Conservation (phyloP, 495 filamentous ascomycete species). For the Penicillium malachiteum region DNA sequence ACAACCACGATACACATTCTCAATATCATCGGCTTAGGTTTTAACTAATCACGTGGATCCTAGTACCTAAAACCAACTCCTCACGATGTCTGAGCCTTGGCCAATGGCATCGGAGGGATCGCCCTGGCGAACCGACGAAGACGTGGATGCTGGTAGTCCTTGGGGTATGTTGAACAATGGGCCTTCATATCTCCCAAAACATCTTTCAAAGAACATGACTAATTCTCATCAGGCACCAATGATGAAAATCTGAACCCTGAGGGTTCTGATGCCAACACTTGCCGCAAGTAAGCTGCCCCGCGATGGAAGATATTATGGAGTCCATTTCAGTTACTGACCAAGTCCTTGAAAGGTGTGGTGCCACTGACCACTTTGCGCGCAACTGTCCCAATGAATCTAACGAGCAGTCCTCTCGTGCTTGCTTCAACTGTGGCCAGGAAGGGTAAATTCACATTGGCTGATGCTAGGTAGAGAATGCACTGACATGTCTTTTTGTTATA, state of each 20-base stretch:
- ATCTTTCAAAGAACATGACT: neutral
- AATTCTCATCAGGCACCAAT: neutral
- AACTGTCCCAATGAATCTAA: constrained; percentile 47
- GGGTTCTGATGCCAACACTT: constrained; percentile 26
- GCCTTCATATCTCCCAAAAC: too few relatives aligned
- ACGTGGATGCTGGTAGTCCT: too few relatives aligned
- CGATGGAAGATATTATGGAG: neutral
- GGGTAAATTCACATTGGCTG: constrained; percentile 24
- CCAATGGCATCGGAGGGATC: too few relatives aligned
- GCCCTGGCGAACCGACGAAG: too few relatives aligned
- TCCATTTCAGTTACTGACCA: constrained; percentile 3
- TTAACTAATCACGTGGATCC: too few relatives aligned
- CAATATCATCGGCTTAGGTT: too few relatives aligned
- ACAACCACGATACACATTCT: too few relatives aligned
- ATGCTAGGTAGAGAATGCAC: neutral
- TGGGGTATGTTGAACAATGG: too few relatives aligned
- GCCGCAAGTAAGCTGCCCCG: constrained; percentile 43
- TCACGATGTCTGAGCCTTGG: too few relatives aligned
- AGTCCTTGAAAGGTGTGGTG: constrained; percentile 45
- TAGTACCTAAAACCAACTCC: too few relatives aligned
- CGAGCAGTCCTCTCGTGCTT: constrained; percentile 1
- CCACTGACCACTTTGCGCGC: constrained; percentile 55
- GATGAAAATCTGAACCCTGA: neutral
- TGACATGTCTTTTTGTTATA: constrained; percentile 16
- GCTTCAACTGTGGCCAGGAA: constrained; percentile 20